Evolutionary conservation across 768 basidiomycete species (phyloP), one percentile per base, ranked within the genome.

Genomic region (Lyophyllum atratum): DNA sequence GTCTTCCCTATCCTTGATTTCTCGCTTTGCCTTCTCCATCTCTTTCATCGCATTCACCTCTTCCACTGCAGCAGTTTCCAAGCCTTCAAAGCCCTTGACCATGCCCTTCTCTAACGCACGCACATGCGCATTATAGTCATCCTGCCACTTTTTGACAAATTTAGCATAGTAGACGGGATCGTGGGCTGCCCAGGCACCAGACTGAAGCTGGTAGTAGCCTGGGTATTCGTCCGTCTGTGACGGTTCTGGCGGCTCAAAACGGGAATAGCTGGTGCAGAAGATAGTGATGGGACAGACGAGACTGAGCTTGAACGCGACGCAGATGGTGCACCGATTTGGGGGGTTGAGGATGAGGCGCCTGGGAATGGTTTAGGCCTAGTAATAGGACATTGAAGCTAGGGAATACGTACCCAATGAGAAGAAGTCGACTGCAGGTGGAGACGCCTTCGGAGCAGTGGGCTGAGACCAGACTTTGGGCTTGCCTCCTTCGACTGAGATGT

Each of bases 191-290:
- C 92, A 95, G 31, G 80, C 71, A 17, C 93, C 93, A 7, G 90
- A 88, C 0, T 93, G 91, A 19, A 89, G 79, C 52, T 87, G 85
- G 63, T 94, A 93, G 74, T 94, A 95, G 6, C 93, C 93, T 0
- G 93, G 93, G 69, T 93, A 92, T 15, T 84, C 82, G 66, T 94
- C 93, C 8, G 77, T 76, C 3, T 83, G 81, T 6, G 85, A 87
- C 1, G 93, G 92, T 51, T 87, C 85, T 1, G 91, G 92, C 0
- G 86, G 84, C 40, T 81, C 76, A 61, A 87, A 92, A 83, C 84
- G 5, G 87, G 80, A 11, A 93, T 68, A 14, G 69, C 70, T 4
- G 92, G 92, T 0, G 92, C 92, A 22, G 92, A 84, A 21, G 87
- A 88, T 14, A 84, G 47, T 6, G 76, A 44, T 17, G 65, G 57